Base-by-base conservation (phyloP, 2,329 filamentous ascomycete genomes). In the Reticulascus tulasneorum region DNA sequence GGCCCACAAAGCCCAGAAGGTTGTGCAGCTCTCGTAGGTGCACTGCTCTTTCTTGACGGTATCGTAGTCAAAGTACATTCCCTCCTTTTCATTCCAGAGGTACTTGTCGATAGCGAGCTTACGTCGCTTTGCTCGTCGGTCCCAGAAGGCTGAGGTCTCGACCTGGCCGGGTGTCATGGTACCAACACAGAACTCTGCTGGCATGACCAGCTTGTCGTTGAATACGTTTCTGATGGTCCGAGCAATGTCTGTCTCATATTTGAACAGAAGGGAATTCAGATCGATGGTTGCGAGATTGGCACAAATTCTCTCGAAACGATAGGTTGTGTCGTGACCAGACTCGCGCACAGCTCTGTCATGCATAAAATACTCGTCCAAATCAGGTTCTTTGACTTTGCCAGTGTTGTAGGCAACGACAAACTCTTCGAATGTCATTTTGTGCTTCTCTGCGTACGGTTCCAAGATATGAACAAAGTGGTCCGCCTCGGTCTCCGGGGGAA, bases 61-160 rank as follows among this genome's bases (percentile, higher is more conserved):
- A 65, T 98, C 77, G 62, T 97, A 98, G 64, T 98, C 93, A 56
- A 97, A 97, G 71, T 88, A 98, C 86, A 97, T 94, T 40, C 91
- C 91, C 57, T 86, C 81, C 48, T 86, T 73, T 48, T 91, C 84
- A 56, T 94, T 85, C 93, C 93, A 98, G 58, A 94, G 79, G 54
- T 93, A 88, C 65, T 89, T 93, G 63, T 97, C 86, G 51, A 97
- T 93, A 8, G 80, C 80, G 49, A 82, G 71, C 70, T 93, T 91
- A 53, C 93, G 82, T 52, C 82, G 79, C 65, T 84, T 86, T 29
- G 89, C 87, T 24, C 89, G 84, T 25, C 90, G 85, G 57, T 96
- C 90, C 93, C 93, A 98, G 30, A 78, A 71, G 1, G 89, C 82
- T 2, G 91, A 96, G 2, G 84, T 84, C 57, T 96, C 86, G 27